phyloP scores from a whole-genome alignment of 2,329 filamentous ascomycete species.

The Colletotrichum chlorophyti region DNA sequence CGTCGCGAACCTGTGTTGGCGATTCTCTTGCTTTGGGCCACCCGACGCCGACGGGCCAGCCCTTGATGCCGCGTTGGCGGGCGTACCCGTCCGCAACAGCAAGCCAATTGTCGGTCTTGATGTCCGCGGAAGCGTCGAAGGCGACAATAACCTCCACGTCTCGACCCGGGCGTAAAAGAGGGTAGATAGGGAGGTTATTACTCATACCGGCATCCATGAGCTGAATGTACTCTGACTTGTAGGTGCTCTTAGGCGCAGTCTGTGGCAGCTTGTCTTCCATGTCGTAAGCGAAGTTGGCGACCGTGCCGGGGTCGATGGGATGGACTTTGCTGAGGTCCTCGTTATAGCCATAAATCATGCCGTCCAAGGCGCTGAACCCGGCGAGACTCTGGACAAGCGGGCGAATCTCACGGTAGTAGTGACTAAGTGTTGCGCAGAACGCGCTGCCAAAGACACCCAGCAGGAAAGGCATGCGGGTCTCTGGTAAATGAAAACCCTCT shows the following conservation, averaged over 20 bases:
- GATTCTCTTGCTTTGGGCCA: conserved; percentile 77
- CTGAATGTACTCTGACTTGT: conserved; percentile 73
- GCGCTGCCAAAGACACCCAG: conserved; percentile 97
- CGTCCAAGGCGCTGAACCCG: conserved; percentile 80
- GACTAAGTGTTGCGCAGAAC: conserved; percentile 92
- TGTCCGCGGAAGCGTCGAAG: conserved; percentile 94
- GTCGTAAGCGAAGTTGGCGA: conserved; percentile 88
- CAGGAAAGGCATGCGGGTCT: conserved; percentile 81
- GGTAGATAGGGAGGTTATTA: conserved; percentile 96
- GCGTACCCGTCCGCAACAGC: conserved; percentile 94
- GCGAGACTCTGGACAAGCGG: conserved; percentile 78
- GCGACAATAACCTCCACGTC: conserved; percentile 90
- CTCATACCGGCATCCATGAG: conserved; percentile 99
- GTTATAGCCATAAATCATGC: conserved; percentile 77
- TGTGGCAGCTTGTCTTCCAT: conserved; percentile 78
- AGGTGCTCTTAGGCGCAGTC: conserved; percentile 80
- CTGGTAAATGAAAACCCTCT: conserved; percentile 76
- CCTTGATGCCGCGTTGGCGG: conserved; percentile 85
- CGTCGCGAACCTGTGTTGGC: conserved; percentile 63
- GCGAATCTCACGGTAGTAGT: conserved; percentile 95
- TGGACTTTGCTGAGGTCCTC: conserved; percentile 90
- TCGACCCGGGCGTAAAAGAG: conserved; percentile 84
- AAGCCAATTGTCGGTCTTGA: conserved; percentile 95
- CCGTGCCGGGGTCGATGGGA: conserved; percentile 87
- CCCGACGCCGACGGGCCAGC: conserved; percentile 93